These are phyloP conservation scores for Ophiostoma australiae DNA, from an alignment of 2,329 filamentous ascomycete species.

Conservation along the genomic window DNA sequence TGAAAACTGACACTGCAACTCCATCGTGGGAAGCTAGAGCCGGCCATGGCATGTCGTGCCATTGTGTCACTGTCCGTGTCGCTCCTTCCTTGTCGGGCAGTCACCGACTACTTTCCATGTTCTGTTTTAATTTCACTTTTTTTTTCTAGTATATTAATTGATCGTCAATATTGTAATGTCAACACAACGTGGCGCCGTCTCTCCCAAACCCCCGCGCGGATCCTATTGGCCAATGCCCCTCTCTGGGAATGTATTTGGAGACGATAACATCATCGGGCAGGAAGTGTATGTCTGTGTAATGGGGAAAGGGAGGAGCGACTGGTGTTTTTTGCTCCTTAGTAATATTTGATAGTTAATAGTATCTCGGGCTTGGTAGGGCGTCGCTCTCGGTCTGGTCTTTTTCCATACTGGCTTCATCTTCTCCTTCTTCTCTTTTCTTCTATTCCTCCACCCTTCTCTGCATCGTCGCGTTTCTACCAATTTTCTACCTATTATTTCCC, in stretches of 20 bases:
- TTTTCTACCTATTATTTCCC: background rate
- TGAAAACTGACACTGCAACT: too few relatives aligned
- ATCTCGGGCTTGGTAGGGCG: background rate
- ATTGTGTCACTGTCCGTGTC: background rate
- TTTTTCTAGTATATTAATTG: too few relatives aligned
- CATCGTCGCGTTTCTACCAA: background rate
- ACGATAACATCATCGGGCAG: constrained; percentile 26
- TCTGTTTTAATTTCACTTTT: too few relatives aligned
- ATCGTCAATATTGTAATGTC: too few relatives aligned
- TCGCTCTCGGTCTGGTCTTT: background rate
- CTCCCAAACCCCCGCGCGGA: constrained; percentile 14
- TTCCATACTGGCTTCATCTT: background rate
- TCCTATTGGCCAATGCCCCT: constrained; percentile 28
- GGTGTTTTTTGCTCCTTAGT: too few relatives aligned
- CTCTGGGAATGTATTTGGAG: constrained; percentile 10
- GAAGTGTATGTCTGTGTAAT: background rate
- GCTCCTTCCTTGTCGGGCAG: background rate
- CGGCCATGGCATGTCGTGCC: background rate
- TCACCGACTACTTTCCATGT: background rate
- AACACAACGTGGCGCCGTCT: background rate
- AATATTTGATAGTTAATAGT: background rate
- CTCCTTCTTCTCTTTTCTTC: background rate
- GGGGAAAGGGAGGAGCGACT: background rate
- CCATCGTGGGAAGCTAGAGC: background rate
- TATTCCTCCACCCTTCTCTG: background rate